Percentiles rank a stretch among this genome's conserved stretches.
phyloP scores from a whole-genome alignment of 1,284 basidiomycete species.

The Pholiota adiposa region DNA sequence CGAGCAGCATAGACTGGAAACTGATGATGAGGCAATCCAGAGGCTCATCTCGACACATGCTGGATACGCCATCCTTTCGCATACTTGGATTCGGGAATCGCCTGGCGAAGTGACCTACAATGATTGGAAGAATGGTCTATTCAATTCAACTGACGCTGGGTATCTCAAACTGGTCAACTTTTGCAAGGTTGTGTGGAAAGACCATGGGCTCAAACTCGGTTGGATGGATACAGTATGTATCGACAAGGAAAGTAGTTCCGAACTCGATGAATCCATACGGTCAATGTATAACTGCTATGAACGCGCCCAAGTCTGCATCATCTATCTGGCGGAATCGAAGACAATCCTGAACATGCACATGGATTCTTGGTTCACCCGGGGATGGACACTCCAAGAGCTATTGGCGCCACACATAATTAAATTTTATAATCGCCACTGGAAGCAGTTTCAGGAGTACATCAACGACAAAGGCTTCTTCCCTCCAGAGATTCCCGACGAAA shows the following conservation, averaged over 20 bases:
- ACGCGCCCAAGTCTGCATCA: background rate
- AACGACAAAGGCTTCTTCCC: background rate
- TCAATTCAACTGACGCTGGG: background rate
- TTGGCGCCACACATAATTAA: background rate
- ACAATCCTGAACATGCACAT: background rate
- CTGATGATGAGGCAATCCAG: background rate
- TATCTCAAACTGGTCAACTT: constrained; percentile 6
- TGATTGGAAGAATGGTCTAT: background rate
- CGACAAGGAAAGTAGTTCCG: constrained; percentile 9
- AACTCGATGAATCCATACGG: constrained; percentile 8
- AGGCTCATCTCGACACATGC: background rate
- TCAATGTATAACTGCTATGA: constrained; percentile 6
- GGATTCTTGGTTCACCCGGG: constrained; percentile 8
- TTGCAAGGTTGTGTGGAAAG: background rate
- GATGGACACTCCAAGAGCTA: constrained; percentile 7
- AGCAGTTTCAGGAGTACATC: background rate
- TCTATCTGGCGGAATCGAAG: background rate
- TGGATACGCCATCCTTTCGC: constrained; percentile 5
- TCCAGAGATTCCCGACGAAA: background rate
- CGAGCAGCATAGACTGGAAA: background rate
- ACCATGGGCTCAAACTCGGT: background rate
- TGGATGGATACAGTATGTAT: constrained; percentile 12
- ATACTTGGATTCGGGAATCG: constrained; percentile 3
- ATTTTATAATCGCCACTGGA: constrained; percentile 9
- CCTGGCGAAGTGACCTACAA: background rate